Percentiles rank a stretch among this genome's conserved stretches.
phyloP scores from a whole-genome alignment of 2,329 filamentous ascomycete species.

The Penicillium digitatum region DNA sequence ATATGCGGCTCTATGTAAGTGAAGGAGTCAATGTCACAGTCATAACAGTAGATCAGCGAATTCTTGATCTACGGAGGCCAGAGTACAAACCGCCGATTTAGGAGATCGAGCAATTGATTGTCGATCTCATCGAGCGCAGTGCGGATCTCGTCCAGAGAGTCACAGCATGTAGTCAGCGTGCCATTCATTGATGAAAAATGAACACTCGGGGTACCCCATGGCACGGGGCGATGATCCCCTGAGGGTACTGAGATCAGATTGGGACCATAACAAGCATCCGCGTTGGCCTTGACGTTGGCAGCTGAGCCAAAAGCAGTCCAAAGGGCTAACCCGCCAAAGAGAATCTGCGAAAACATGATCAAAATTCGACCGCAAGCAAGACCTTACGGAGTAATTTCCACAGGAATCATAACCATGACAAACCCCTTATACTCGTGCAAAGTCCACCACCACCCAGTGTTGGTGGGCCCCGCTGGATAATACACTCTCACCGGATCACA shows the following conservation, averaged over 20 bases:
- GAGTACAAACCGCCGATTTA: neutral
- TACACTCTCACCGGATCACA: no score
- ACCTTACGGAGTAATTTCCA: neutral
- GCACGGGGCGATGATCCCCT: neutral
- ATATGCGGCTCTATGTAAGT: neutral
- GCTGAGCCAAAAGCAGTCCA: neutral
- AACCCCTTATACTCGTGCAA: no score
- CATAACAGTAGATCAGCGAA: no score
- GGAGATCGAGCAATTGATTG: neutral
- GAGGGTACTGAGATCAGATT: neutral
- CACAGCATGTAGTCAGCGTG: slow-evolving; percentile 1
- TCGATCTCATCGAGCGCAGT: slow-evolving; percentile 1
- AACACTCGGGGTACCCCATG: slow-evolving; percentile 6
- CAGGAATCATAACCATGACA: neutral
- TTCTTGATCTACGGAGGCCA: neutral
- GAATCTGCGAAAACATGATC: neutral
- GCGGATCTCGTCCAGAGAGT: slow-evolving; percentile 6
- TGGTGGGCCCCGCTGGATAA: no score
- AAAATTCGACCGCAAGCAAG: no score
- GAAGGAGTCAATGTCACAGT: neutral
- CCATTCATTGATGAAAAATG: slow-evolving; percentile 8
- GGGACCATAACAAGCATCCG: neutral
- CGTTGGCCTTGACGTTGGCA: neutral
- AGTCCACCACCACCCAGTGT: no score
- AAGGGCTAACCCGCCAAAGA: neutral